These are phyloP conservation scores for Candida adriatica DNA, from an alignment of 805 yeast species.

Conservation along the genomic window DNA sequence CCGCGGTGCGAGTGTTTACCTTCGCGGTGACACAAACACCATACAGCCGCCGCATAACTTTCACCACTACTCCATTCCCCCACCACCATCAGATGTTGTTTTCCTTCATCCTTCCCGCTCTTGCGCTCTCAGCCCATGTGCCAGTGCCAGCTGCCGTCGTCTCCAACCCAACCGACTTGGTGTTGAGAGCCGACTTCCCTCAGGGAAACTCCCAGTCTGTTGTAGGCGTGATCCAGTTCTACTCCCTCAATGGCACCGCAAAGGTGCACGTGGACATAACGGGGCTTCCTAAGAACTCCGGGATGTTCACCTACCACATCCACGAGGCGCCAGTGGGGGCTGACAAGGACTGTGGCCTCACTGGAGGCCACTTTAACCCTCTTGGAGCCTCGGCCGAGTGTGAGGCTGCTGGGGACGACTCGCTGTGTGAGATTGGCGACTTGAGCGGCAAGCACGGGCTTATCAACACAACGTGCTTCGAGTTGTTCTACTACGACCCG, in stretches of 20 bases:
- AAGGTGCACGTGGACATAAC: slow-evolving; percentile 65
- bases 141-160: slow-evolving; percentile 11
- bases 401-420: slow-evolving; percentile 42
- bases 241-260: slow-evolving; percentile 51
- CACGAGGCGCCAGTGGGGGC: slow-evolving; percentile 51
- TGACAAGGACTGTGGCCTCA: slow-evolving; percentile 44
- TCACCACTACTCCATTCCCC: too few species aligned
- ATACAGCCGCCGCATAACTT: too few species aligned
- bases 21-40: too few species aligned
- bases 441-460: slow-evolving; percentile 73
- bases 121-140: not conserved
- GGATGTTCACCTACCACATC: slow-evolving; percentile 65
- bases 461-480: slow-evolving; percentile 64
- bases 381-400: slow-evolving; percentile 49
- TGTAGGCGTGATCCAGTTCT: slow-evolving; percentile 51
- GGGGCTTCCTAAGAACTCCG: slow-evolving; percentile 59
- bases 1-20: too few species aligned
- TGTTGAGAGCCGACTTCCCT: slow-evolving; percentile 26
- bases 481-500: slow-evolving; percentile 55
- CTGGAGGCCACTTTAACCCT: slow-evolving; percentile 60
- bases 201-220: slow-evolving; percentile 27
- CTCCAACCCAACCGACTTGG: slow-evolving; percentile 22
- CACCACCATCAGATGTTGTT: not conserved
- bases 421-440: slow-evolving; percentile 66
- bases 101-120: not conserved